Evolutionary conservation across 176 grass and related monocot species (phyloP), one percentile per base, ranked within the genome.

Genomic region (Dactylis glomerata): DNA sequence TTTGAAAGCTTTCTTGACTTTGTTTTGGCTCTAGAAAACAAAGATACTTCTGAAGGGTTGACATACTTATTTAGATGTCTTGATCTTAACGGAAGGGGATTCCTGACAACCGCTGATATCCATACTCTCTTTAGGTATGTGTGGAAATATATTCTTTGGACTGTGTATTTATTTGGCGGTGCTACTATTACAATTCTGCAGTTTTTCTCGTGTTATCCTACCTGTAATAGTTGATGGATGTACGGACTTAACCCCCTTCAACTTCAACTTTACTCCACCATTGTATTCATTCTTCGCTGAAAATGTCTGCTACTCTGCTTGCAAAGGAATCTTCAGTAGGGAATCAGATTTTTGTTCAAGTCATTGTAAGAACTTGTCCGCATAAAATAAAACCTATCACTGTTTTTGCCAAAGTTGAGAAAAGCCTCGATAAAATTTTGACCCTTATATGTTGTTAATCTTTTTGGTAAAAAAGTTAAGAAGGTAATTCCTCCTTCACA

Each of bases 1-100:
- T 99, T 99, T 67, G 96, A 99, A 83, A 94, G 96, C 76, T 99
- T 96, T 89, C 92, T 99, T 11, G 96, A 99, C 79, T 99, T 99
- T 84, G 93, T 99, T 84, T 94, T 99, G 86, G 90, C 96, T 79
- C 82, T 99, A 81, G 93, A 99, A 89, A 99, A 99, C 81, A 96
- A 99, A 76, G 96, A 96, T 87, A 96, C 96, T 26, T 83, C 96
- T 76, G 96, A 99, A 89, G 96, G 96, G 54, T 59, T 99, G 80
- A 96, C 96, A 86, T 99, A 99, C 63, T 81, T 99, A 31, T 99
- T 99, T 84, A 96, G 88, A 89, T 96, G 91, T 65, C 90, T 99
- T 79, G 96, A 99, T 92, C 89, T 99, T 57, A 94, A 99, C 46
- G 91, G 93, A 84, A 92, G 93, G 82, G 96, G 96, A 20, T 92